Evolutionary conservation across 75 land plant genomes (phyloP).

Genomic region (Pinus tabuliformis): DNA sequence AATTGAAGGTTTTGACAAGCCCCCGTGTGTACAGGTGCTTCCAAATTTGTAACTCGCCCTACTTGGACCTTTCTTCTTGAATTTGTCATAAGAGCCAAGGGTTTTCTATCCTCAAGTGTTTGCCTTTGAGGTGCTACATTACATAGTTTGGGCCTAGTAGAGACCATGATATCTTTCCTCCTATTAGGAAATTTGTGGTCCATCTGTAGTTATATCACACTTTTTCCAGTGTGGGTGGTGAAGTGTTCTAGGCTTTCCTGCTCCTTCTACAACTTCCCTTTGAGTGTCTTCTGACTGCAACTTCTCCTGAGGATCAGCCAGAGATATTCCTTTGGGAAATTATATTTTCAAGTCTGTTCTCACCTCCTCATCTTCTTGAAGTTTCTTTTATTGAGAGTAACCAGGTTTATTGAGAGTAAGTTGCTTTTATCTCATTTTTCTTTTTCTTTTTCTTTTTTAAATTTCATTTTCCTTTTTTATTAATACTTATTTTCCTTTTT

Average conservation of each 20-base stretch:
- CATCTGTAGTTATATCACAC: constrained; percentile 56
- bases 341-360: constrained; percentile 58
- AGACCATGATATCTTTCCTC: constrained; percentile 11
- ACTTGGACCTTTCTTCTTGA: constrained; percentile 50
- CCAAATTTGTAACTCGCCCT: constrained; percentile 53
- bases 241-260: constrained; percentile 14
- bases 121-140: not conserved
- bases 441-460: no score
- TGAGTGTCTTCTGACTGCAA: constrained; percentile 35
- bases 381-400: no score
- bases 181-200: constrained; percentile 37
- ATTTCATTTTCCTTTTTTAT: no score
- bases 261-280: constrained; percentile 31
- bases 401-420: no score
- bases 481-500: no score
- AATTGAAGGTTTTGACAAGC: constrained; percentile 60
- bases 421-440: no score
- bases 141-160: constrained; percentile 5
- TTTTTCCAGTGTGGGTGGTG: constrained; percentile 69
- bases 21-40: constrained; percentile 82
- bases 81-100: constrained; percentile 58
- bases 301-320: constrained; percentile 58
- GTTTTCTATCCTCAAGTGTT: no score
- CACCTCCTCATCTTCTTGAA: constrained; percentile 62
- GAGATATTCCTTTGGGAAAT: constrained; percentile 43